A percentile compares a stretch with the other conserved stretches of the same genome.
Conservation (phyloP, 768 basidiomycete species). For the Nidularia sp. region DNA sequence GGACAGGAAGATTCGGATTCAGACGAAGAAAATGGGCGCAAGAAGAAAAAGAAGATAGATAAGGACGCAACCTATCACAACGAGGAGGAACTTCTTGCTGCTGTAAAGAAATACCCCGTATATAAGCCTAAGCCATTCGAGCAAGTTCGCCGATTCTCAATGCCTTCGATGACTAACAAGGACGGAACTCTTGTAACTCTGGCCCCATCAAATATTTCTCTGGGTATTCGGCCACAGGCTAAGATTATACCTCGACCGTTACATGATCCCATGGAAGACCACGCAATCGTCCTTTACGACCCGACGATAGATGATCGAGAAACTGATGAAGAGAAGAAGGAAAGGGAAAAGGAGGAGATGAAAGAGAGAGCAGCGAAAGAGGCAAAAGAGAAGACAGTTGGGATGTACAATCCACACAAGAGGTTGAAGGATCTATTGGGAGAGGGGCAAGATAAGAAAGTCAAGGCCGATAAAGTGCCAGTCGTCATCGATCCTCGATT, state of each 20-base stretch:
- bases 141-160: constrained; percentile 68
- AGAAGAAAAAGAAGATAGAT: constrained; percentile 63
- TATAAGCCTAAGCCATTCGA: constrained; percentile 80
- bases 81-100: constrained; percentile 58
- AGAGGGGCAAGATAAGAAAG: constrained; percentile 64
- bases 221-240: constrained; percentile 81
- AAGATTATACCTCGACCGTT: constrained; percentile 85
- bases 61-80: constrained; percentile 50
- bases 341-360: constrained; percentile 69
- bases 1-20: constrained; percentile 54
- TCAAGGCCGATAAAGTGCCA: constrained; percentile 73
- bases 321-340: constrained; percentile 80
- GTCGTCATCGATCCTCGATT: constrained; percentile 95
- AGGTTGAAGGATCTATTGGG: constrained; percentile 78
- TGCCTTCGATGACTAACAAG: constrained; percentile 76
- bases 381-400: constrained; percentile 64
- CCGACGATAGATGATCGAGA: constrained; percentile 93
- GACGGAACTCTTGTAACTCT: constrained; percentile 59
- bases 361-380: constrained; percentile 61
- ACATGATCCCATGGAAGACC: constrained; percentile 97
- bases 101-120: constrained; percentile 69
- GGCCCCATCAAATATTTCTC: constrained; percentile 60
- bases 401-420: constrained; percentile 89
- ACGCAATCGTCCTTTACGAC: constrained; percentile 95
- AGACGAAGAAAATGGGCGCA: constrained; percentile 53